Conservation (phyloP, 164 flowering plant species). For the Vitis amurensis region DNA sequence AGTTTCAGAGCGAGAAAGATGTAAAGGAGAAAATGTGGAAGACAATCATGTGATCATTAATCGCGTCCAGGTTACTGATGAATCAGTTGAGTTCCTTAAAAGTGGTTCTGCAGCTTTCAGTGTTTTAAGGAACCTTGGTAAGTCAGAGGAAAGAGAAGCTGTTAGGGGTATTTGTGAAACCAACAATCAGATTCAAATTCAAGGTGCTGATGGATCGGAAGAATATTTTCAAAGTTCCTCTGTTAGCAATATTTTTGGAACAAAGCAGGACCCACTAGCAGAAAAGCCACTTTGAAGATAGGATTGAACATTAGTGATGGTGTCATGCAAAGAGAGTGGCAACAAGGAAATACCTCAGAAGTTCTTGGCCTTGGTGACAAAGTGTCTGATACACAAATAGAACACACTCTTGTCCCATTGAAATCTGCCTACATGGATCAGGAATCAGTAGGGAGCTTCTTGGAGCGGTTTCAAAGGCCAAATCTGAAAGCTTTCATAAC, state of each 20-base stretch:
- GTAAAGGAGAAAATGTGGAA: slow-evolving; percentile 17
- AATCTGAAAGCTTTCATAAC: slow-evolving; percentile 86
- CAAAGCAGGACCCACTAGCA: slow-evolving; percentile 15
- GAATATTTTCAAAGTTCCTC: slow-evolving; percentile 23
- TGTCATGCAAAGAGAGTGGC: slow-evolving; percentile 18
- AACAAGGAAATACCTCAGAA: slow-evolving; percentile 13
- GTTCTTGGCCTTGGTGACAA: slow-evolving; percentile 11
- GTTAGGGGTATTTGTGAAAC: slow-evolving; percentile 1
- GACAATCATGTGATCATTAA: slow-evolving; percentile 18
- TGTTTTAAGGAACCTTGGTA: background rate
- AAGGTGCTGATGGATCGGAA: slow-evolving; percentile 12
- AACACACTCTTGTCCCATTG: slow-evolving; percentile 67
- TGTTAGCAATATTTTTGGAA: slow-evolving; percentile 17
- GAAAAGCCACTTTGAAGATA: slow-evolving; percentile 15
- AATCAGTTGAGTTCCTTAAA: background rate
- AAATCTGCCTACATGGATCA: slow-evolving; percentile 58
- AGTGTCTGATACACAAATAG: slow-evolving; percentile 48
- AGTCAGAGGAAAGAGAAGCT: slow-evolving; percentile 12
- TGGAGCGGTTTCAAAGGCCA: slow-evolving; percentile 84
- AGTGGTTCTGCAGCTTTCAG: no score
- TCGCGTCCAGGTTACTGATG: slow-evolving; percentile 19
- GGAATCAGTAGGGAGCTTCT: slow-evolving; percentile 66
- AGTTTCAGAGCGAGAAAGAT: slow-evolving; percentile 25
- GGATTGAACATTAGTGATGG: slow-evolving; percentile 15
- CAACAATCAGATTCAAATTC: background rate